A percentile compares a stretch with the other conserved stretches of the same genome.
Conservation (phyloP, 192 early-diverging fungal genomes). For the Allomyces macrogynus region DNA sequence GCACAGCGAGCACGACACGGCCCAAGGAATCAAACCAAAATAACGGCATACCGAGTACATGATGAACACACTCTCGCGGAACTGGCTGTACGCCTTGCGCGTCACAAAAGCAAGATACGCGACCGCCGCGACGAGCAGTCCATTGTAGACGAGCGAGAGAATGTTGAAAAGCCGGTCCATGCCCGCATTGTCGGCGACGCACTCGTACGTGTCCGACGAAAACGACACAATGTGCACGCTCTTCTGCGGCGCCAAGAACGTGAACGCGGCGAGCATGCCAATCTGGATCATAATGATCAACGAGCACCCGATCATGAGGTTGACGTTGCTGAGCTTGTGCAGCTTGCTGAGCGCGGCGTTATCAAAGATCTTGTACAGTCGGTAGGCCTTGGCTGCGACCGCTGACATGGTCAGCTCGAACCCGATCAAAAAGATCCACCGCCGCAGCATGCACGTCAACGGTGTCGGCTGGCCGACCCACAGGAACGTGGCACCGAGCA, state of each 20-base stretch:
- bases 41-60: not conserved
- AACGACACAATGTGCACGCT: not conserved
- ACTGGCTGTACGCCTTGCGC: not conserved
- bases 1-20: too few relatives aligned
- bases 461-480: not conserved
- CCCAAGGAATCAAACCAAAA: too few relatives aligned
- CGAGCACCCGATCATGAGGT: not conserved
- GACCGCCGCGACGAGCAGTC: not conserved
- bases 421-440: not conserved
- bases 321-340: not conserved
- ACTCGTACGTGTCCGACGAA: not conserved
- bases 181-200: not conserved
- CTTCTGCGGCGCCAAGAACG: not conserved
- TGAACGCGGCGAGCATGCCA: not conserved
- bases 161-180: not conserved
- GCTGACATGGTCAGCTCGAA: not conserved
- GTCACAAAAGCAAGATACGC: not conserved
- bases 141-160: not conserved
- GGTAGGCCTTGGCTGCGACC: not conserved
- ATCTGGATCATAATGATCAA: not conserved
- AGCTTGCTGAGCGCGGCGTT: not conserved
- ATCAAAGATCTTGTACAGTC: not conserved
- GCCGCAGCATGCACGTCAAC: not conserved
- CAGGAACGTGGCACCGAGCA: not conserved
- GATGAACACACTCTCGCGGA: not conserved